phyloP scores from a whole-genome alignment of 192 early-diverging fungal genomes.

The Rhizoclosmatium sp. region DNA sequence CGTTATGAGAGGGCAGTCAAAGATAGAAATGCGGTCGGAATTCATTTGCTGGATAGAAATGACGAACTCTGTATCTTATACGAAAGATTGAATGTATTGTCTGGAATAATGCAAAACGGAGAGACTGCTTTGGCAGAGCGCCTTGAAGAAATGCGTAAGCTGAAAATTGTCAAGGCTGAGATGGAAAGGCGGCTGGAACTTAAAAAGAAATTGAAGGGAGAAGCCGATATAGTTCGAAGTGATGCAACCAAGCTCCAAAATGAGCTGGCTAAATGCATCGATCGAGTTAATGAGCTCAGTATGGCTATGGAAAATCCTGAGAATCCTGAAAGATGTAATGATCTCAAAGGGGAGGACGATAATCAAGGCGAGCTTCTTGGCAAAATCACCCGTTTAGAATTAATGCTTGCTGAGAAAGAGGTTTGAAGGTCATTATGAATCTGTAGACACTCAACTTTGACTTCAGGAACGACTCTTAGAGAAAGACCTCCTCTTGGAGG shows the following conservation, averaged over 20 bases:
- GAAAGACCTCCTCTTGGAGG: slow-evolving; percentile 66
- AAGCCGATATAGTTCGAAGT: slow-evolving; percentile 39
- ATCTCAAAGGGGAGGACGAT: slow-evolving; percentile 62
- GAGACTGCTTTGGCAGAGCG: slow-evolving; percentile 44
- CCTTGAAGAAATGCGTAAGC: slow-evolving; percentile 55
- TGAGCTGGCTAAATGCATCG: slow-evolving; percentile 36
- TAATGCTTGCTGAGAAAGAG: slow-evolving; percentile 65
- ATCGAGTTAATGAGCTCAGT: slow-evolving; percentile 47
- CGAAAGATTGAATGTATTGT: slow-evolving; percentile 60
- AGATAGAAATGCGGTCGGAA: slow-evolving; percentile 61
- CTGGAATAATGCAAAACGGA: slow-evolving; percentile 50
- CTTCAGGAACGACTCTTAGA: slow-evolving; percentile 62
- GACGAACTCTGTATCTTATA: slow-evolving; percentile 70
- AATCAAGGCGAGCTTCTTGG: slow-evolving; percentile 52
- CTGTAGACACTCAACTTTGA: neutral
- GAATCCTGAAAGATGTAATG: slow-evolving; percentile 52
- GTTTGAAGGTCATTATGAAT: slow-evolving; percentile 33
- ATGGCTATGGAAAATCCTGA: slow-evolving; percentile 59
- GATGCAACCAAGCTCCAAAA: slow-evolving; percentile 26
- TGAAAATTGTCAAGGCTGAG: slow-evolving; percentile 51
- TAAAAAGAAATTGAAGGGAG: slow-evolving; percentile 44
- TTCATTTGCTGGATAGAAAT: slow-evolving; percentile 66
- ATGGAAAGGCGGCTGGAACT: slow-evolving; percentile 52
- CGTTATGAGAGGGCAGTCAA: slow-evolving; percentile 60
- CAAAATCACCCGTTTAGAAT: slow-evolving; percentile 61